A percentile compares a stretch with the other conserved stretches of the same genome.
phyloP scores from a whole-genome alignment of 2,329 filamentous ascomycete species.

The Aspergillus sp. region DNA sequence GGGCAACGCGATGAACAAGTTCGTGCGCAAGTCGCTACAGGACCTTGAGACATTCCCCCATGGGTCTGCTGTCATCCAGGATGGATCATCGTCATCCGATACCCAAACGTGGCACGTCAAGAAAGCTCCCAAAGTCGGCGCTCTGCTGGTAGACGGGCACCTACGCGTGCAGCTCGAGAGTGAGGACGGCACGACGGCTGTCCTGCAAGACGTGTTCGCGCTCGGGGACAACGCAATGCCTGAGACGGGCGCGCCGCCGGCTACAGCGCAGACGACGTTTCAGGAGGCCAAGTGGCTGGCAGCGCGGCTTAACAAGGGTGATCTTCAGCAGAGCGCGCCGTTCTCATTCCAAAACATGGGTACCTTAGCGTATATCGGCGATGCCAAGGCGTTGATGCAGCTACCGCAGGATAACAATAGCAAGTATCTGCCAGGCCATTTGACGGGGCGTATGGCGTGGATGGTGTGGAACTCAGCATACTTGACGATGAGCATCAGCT shows the following conservation, averaged over 20 bases:
- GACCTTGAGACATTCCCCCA: constrained; percentile 35
- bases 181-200: constrained; percentile 34
- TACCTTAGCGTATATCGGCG: constrained; percentile 60
- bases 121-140: constrained; percentile 47
- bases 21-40: constrained; percentile 28
- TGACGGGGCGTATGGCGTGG: constrained; percentile 42
- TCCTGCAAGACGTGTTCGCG: constrained; percentile 55
- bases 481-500: constrained; percentile 48
- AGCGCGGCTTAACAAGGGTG: constrained; percentile 53
- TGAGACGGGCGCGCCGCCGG: constrained; percentile 53
- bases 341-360: constrained; percentile 60
- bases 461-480: constrained; percentile 48
- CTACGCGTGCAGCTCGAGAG: constrained; percentile 55
- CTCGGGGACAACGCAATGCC: constrained; percentile 58
- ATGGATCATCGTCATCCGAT: constrained; percentile 12
- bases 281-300: constrained; percentile 61
- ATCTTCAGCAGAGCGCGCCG: constrained; percentile 31
- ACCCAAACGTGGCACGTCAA: constrained; percentile 49
- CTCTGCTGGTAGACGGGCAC: constrained; percentile 56
- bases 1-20: constrained; percentile 37
- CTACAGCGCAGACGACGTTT: constrained; percentile 59
- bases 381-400: constrained; percentile 58
- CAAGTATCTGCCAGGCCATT: constrained; percentile 30
- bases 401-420: constrained; percentile 31
- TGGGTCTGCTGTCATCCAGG: constrained; percentile 28